Evolutionary conservation across 2,329 filamentous ascomycete genomes (phyloP), one percentile per base, ranked within the genome.

Genomic region (Colletotrichum spinosum): DNA sequence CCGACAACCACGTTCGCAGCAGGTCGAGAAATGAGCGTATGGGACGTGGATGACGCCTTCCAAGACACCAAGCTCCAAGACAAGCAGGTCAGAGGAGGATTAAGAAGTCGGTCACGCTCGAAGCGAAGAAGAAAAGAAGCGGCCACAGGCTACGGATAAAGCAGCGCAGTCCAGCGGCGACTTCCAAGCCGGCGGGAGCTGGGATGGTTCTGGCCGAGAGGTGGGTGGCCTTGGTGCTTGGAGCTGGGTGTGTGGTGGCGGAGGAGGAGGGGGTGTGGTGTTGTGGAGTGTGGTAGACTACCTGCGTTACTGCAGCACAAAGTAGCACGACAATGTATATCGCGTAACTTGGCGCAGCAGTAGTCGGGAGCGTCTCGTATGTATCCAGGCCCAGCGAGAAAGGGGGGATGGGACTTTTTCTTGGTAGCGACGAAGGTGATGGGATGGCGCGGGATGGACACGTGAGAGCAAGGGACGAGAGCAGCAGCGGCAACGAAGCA

Each of bases 31-130:
- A 39, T 15, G 48, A 62, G 17, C 34, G 58, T 50, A 33, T 15
- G 17, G 53, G 58, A 48, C 53, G 41, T 52, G 17, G 17, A 56
- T 53, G 52, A 65, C 48, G 62, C 51, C 37, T 62, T 53, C 58
- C 45, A 61, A 61, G 51, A 15, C 49, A 41, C 37, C 62, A 51
- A 62, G 25, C 42, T 59, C 34, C 17, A 64, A 65, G 64, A 67
- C 53, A 51, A 58, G 50, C 17, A 41, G 60, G 54, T 59, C 42
- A 54, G 60, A 42, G 59, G 59, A 66, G 60, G 25, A 45, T 45
- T 13, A 54, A 59, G 60, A 59, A 65, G 64, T 60, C 60, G 60
- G 64, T 67, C 64, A 65, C 64, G 64, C 60, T 49, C 59, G 64
- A 67, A 50, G 48, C 58, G 46, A 57, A 48, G 50, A 46, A 53